Evolutionary conservation across 2,329 filamentous ascomycete species (phyloP), one percentile per base, ranked within the genome.

Genomic region (Dothidotthia symphoricarpi): DNA sequence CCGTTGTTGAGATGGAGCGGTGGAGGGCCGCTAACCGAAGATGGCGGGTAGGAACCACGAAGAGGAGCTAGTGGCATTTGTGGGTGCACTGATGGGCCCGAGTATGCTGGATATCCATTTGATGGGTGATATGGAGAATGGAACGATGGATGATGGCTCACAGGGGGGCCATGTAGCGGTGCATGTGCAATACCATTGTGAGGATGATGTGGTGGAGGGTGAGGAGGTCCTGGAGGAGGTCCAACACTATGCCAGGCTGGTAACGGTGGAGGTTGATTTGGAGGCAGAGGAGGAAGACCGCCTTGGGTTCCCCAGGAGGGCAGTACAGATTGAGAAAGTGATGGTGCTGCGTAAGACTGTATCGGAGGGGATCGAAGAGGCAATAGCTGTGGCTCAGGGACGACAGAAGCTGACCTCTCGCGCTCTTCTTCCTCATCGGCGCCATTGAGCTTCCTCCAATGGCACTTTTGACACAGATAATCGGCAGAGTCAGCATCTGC

Each of bases 401-500:
- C 47, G 24, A 53, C 54, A 15, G 59, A 62, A 6, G 50, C 43
- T 11, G 61, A 59, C 35, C 49, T 50, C 35, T 61, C 53, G 32
- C 57, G 54, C 35, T 61, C 57, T 25, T 57, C 53, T 7, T 59
- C 53, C 33, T 63, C 54, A 24, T 61, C 53, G 3, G 55, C 51
- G 8, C 53, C 63, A 33, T 70, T 58, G 42, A 69, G 61, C 45
- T 66, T 69, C 53, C 69, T 69, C 61, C 71, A 67, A 47, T 74
- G 70, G 44, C 72, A 75, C 42, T 72, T 74, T 49, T 74, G 70
- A 43, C 72, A 75, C n/a, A 72, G 46, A 34, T 67, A 73, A 5
- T 51, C 39, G 11, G 37, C 26, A 26, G 51, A 28, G 6, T 32
- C 39, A 24, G 36, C 28, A 24, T 37, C 40, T 7, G 47, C 41